A percentile compares a stretch with the other conserved stretches of the same genome.
phyloP scores from a whole-genome alignment of 108 stramenopile genomes.

The Nitzschia inconspicua region DNA sequence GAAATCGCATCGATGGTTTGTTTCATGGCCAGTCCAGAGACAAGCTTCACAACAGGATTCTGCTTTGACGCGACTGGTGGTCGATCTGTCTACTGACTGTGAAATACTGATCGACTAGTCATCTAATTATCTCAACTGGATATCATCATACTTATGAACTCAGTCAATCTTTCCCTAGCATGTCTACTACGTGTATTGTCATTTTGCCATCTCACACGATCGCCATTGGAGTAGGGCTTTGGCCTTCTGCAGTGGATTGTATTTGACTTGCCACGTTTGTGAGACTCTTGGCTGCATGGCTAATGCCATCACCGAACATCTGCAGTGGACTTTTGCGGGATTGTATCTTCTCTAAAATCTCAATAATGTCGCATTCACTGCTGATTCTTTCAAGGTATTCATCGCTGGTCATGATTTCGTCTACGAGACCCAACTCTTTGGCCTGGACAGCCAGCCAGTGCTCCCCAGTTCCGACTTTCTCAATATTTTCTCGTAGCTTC shows the following conservation, averaged over 20 bases:
- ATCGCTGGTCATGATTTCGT: constrained; percentile 71
- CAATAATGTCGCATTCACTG: constrained; percentile 1
- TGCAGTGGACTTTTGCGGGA: neutral
- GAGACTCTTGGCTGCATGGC: neutral
- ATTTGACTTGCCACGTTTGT: neutral
- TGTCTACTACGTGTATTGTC: too few species aligned
- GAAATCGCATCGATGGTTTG: constrained; percentile 48
- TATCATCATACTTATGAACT: too few species aligned
- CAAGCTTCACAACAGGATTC: constrained; percentile 59
- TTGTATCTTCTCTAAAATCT: constrained; percentile 8
- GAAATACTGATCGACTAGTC: too few species aligned
- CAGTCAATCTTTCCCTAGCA: too few species aligned
- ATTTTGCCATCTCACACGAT: too few species aligned
- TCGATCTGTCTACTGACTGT: constrained; percentile 40
- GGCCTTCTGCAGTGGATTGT: neutral
- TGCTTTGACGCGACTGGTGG: constrained; percentile 61
- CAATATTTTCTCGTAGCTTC: constrained; percentile 39
- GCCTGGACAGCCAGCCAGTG: constrained; percentile 73
- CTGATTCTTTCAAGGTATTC: constrained; percentile 54
- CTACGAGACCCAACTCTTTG: constrained; percentile 60
- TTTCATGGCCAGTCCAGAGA: constrained; percentile 50
- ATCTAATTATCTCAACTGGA: too few species aligned
- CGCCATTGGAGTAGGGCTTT: constrained; percentile 1
- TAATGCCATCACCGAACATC: neutral
- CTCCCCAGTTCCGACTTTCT: constrained; percentile 74